Conservation (phyloP, 768 basidiomycete genomes). For the Collybiopsis confluens region DNA sequence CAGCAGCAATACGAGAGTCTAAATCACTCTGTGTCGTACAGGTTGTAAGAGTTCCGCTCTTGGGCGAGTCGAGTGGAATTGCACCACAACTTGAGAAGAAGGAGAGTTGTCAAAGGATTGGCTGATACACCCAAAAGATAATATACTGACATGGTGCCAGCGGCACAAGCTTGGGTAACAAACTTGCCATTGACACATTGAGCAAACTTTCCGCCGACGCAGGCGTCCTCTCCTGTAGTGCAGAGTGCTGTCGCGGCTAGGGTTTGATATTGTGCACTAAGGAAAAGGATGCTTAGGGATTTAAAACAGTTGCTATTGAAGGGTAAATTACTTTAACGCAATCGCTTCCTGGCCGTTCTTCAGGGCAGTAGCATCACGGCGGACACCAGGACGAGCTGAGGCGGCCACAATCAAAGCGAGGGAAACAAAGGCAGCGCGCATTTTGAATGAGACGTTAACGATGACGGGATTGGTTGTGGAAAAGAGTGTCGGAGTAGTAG, state of each 20-base stretch:
- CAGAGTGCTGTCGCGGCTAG: constrained; percentile 30
- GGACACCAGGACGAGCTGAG: constrained; percentile 29
- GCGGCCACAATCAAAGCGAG: constrained; percentile 27
- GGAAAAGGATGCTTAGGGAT: neutral
- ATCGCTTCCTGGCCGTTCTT: constrained; percentile 20
- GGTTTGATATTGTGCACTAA: constrained; percentile 12
- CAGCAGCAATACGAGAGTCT: constrained; percentile 42
- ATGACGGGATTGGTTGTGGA: constrained; percentile 10
- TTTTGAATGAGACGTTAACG: constrained; percentile 30
- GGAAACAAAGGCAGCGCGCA: constrained; percentile 27
- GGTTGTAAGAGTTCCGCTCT: constrained; percentile 43
- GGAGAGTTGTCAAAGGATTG: too few species aligned
- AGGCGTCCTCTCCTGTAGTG: constrained; percentile 40
- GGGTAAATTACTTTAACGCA: constrained; percentile 31
- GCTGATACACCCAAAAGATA: too few species aligned
- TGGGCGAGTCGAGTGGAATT: constrained; percentile 43
- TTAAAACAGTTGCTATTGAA: neutral
- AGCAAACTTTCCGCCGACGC: constrained; percentile 45
- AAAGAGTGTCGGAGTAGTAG: neutral
- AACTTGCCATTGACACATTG: constrained; percentile 52
- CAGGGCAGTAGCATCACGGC: constrained; percentile 23
- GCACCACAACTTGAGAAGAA: constrained; percentile 43
- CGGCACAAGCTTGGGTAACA: constrained; percentile 28
- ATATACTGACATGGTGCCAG: constrained; percentile 33
- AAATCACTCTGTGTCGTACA: constrained; percentile 48